These are phyloP conservation scores for Microcos paniculata DNA, from an alignment of 345 rosid species.

Conservation along the genomic window DNA sequence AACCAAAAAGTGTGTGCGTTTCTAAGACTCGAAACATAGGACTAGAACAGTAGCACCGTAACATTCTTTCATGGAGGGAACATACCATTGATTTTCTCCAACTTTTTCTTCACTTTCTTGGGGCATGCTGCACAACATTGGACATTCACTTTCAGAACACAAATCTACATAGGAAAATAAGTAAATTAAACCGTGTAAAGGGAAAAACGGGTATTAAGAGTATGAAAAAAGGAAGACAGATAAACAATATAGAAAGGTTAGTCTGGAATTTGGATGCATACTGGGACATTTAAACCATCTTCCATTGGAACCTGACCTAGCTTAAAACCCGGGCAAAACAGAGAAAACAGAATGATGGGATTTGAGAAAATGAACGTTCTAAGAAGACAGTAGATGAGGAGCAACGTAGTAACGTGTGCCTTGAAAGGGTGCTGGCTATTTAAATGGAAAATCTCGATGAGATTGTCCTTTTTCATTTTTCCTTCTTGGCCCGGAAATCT, in stretches of 20 bases:
- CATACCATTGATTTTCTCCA: constrained; percentile 30
- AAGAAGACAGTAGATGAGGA: background rate
- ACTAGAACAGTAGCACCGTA: background rate
- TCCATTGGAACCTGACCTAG: constrained; percentile 3
- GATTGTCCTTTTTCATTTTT: background rate
- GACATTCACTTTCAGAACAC: constrained; percentile 18
- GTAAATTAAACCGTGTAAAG: background rate
- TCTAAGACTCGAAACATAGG: background rate
- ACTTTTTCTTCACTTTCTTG: constrained; percentile 15
- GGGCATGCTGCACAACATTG: constrained; percentile 14
- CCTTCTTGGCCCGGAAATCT: background rate
- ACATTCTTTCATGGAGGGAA: background rate
- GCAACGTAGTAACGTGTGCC: background rate
- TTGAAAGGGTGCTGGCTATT: background rate
- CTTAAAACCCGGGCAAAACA: background rate
- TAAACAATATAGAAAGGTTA: no score
- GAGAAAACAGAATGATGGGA: background rate
- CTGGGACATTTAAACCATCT: background rate
- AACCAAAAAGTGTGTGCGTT: background rate
- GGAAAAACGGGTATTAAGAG: background rate
- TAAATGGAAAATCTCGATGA: background rate
- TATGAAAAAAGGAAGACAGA: background rate
- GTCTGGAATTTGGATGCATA: background rate
- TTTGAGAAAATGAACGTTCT: background rate
- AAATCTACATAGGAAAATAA: constrained; percentile 6